phyloP scores from a whole-genome alignment of 805 yeast species.

The Saccharomycopsis malanga region DNA sequence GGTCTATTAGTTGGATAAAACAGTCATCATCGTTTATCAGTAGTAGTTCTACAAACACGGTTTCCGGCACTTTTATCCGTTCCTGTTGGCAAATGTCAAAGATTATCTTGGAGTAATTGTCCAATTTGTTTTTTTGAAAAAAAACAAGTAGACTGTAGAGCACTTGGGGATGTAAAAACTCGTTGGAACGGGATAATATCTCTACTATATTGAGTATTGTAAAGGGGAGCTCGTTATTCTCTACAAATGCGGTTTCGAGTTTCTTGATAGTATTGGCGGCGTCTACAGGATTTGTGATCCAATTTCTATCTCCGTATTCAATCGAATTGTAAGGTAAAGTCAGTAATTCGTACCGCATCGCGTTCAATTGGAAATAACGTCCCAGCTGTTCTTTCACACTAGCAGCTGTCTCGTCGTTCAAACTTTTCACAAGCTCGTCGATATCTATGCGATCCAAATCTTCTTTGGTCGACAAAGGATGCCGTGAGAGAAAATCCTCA shows the following conservation, averaged over 20 bases:
- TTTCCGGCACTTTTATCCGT: not conserved
- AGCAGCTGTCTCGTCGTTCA: not conserved
- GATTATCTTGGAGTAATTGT: not conserved
- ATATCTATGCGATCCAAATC: not conserved
- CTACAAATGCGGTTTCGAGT: not conserved
- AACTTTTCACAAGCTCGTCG: not conserved
- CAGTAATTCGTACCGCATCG: not conserved
- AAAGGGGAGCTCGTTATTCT: not conserved
- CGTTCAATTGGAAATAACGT: not conserved
- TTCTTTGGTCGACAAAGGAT: not conserved
- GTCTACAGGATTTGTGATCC: not conserved
- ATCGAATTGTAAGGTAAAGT: not conserved
- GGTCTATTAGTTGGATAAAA: not conserved
- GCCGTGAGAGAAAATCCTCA: not conserved
- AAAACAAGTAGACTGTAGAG: not conserved
- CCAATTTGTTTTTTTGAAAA: not conserved
- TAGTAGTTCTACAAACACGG: constrained; percentile 1
- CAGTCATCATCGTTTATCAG: not conserved
- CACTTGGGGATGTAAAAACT: constrained; percentile 3
- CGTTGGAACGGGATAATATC: not conserved
- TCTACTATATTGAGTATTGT: not conserved
- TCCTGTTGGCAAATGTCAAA: constrained; percentile 2
- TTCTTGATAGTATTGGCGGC: not conserved
- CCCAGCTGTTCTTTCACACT: not conserved
- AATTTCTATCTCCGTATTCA: not conserved